These are phyloP conservation scores for Begonia masoniana DNA, from an alignment of 306 rosid genomes.

Conservation along the genomic window DNA sequence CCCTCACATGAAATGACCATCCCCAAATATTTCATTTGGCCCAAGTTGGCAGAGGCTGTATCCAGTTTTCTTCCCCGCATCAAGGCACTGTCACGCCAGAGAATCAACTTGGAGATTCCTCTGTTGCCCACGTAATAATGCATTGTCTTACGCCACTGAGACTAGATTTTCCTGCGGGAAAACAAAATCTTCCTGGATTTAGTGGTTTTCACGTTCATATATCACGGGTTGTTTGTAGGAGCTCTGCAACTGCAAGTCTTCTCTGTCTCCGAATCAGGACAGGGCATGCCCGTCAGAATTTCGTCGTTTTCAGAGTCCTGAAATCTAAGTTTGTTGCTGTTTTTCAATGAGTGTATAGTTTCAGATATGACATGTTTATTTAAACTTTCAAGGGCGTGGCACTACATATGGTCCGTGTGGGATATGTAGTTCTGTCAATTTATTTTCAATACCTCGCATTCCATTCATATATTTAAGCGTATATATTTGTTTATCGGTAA, in stretches of 20 bases:
- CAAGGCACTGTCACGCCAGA: constrained; percentile 16
- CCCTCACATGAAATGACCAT: constrained; percentile 28
- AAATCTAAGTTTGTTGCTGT: constrained; percentile 46
- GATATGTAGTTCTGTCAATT: too few relatives aligned
- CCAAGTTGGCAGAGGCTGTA: constrained; percentile 22
- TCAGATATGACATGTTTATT: constrained; percentile 1
- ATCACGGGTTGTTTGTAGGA: too few relatives aligned
- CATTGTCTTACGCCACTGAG: too few relatives aligned
- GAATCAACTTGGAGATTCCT: constrained; percentile 31
- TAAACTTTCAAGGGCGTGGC: neutral
- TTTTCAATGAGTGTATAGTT: constrained; percentile 57
- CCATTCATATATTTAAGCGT: neutral
- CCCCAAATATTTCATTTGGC: constrained; percentile 22
- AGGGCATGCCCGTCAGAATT: constrained; percentile 70
- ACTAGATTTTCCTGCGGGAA: too few relatives aligned
- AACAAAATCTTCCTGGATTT: neutral
- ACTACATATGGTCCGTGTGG: neutral
- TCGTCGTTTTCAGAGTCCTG: constrained; percentile 69
- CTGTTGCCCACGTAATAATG: constrained; percentile 21
- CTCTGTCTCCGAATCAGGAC: constrained; percentile 35
- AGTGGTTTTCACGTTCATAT: neutral
- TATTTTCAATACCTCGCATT: neutral
- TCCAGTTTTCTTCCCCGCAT: constrained; percentile 33
- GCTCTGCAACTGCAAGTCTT: constrained; percentile 16
- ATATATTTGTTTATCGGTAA: constrained; percentile 2